Percentiles rank a stretch among this genome's conserved stretches.
These are phyloP conservation scores for Ziziphus jujuba DNA, from an alignment of 306 rosid species.

Conservation along the genomic window DNA sequence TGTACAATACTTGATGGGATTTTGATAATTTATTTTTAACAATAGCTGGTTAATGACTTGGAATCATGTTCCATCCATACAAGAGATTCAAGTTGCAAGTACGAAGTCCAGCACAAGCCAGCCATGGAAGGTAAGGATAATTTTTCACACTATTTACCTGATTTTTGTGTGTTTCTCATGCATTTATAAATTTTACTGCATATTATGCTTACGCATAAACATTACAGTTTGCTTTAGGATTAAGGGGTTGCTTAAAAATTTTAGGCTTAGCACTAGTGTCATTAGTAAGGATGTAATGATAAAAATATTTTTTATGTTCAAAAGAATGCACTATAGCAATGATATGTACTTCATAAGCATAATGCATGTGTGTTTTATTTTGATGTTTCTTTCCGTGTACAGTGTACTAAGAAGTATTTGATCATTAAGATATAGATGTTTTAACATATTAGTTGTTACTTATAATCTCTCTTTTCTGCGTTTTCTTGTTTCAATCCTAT, in stretches of 20 bases:
- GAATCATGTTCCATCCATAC: conserved; percentile 51
- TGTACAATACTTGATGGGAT: conserved; percentile 25
- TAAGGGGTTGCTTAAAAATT: too few relatives aligned
- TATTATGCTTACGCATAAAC: neutral
- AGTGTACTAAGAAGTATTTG: neutral
- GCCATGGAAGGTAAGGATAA: conserved; percentile 47
- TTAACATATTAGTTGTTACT: neutral
- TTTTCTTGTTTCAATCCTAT: neutral
- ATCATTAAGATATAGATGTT: neutral
- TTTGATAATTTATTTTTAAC: conserved; percentile 23
- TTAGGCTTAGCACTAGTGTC: too few relatives aligned
- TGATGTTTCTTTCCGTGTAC: neutral
- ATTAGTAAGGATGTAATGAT: too few relatives aligned
- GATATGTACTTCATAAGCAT: neutral
- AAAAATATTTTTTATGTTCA: neutral
- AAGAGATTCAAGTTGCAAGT: conserved; percentile 48
- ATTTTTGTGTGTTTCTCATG: neutral
- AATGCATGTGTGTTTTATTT: neutral
- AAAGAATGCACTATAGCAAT: neutral
- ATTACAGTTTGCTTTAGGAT: too few relatives aligned
- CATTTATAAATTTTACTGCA: neutral
- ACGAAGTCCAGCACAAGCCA: conserved; percentile 33
- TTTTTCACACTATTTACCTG: conserved; percentile 3
- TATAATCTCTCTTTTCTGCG: neutral
- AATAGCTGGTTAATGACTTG: conserved; percentile 71